Evolutionary conservation across 2,329 filamentous ascomycete genomes (phyloP), one percentile per base, ranked within the genome.

Genomic region (Nemania sp.): DNA sequence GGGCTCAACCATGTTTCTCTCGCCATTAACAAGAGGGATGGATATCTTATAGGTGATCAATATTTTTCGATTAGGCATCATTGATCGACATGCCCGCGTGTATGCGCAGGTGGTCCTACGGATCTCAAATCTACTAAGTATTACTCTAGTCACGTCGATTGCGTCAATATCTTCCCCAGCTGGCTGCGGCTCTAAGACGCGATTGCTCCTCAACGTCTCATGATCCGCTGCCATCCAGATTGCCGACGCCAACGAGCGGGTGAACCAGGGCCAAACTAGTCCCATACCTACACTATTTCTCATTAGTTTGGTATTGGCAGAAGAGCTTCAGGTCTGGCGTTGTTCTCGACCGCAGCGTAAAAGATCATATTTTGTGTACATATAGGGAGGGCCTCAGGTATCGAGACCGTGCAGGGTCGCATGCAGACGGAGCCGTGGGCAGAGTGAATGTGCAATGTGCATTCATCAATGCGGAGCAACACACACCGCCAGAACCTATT

Each of bases 381-480:
- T 41, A 54, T 35, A 63, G 5, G 18, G 15, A 53, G 6, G 24
- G 20, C 3, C 45, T 24, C 27, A 27, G 32, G 13, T 24, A 47
- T 57, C 43, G 52, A 57, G 53, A 35, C 41, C 41, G 41, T 67
- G 55, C 64, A 69, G 59, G 26, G 20, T 56, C 22, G 49, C 41
- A 55, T 61, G 56, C 59, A 63, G 66, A 56, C 41, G 32, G 27
- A 65, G 51, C 29, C 32, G 53, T 41, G 35, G 51, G 51, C 22
- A 38, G 26, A 11, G 27, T 32, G 15, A 32, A 29, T 53, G 10
- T 35, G 26, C 35, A n/a, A 18, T 55, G 59, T 55, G 53, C 41
- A 64, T 64, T 51, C 47, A 59, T 67, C 35, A 53, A 58, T 68
- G 62, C 66, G 66, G 62, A 65, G 66, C 38, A 63, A 43, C 59